Evolutionary conservation across 2,329 filamentous ascomycete genomes (phyloP), one percentile per base, ranked within the genome.

Genomic region (Aureobasidium vineae): DNA sequence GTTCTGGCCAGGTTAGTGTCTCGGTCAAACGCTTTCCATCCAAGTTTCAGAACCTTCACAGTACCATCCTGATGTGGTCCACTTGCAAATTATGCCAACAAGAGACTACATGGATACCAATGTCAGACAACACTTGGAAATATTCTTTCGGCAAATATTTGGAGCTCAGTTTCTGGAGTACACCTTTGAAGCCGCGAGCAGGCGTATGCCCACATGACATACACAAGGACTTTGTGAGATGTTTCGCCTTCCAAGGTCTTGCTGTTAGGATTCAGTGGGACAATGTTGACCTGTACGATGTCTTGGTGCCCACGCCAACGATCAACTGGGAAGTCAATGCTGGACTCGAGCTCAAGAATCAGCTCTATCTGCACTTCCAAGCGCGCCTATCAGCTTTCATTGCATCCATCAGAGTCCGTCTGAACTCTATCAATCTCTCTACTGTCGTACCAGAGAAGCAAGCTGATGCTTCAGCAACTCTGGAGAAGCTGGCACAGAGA

Each of bases 301-400:
- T 99, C 68, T 89, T 97, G 63, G 95, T 98, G 2, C 95, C 95
- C 1, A 86, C 93, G 66, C 87, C 92, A 31, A 87, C 91, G 65
- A 90, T 99, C 61, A 97, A 94, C 0, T 99, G 96, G 94, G 98
- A 97, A 76, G 95, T 99, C 31, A 94, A 97, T 71, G 90, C 96
- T 70, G 95, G 99, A 75, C 80, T 99, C 57, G 90, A 85, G 70
- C 84, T 99, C 72, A 97, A 97, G 77, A 99, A 99, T 72, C 92
- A 97, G 28, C 87, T 97, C 38, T 99, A 91, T 75, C 83, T 82
- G 26, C 90, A 88, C 73, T 90, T 90, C 68, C 91, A 97, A 73
- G 88, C 92, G 63, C 87, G 92, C 41, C 88, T 97, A 79, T 88
- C 87, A 70, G 88, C 88, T 26, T 99, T 97, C 79, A 97, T 97